These are phyloP conservation scores for Liriodendron chinense DNA, from an alignment of 164 flowering plant genomes.

Conservation along the genomic window DNA sequence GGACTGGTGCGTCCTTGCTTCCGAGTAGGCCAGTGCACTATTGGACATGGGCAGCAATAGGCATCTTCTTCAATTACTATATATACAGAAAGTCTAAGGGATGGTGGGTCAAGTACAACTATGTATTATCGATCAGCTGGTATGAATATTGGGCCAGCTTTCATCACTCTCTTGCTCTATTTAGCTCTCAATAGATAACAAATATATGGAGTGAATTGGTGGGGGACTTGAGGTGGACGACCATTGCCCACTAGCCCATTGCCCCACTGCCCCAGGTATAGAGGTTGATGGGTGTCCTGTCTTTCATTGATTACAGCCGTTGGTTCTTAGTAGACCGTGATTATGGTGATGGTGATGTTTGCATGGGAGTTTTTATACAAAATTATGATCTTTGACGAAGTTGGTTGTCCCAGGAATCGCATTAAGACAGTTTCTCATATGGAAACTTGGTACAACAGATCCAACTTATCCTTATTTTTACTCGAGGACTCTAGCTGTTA, in stretches of 20 bases:
- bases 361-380: too few species aligned
- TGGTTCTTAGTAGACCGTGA: too few species aligned
- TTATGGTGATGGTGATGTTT: too few species aligned
- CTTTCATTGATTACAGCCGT: background rate
- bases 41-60: slow-evolving; percentile 20
- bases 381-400: too few species aligned
- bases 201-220: slow-evolving; percentile 47
- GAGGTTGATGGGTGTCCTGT: slow-evolving; percentile 9
- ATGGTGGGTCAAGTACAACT: slow-evolving; percentile 35
- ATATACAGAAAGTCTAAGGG: slow-evolving; percentile 18
- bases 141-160: slow-evolving; percentile 28
- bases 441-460: too few species aligned
- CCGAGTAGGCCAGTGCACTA: slow-evolving; percentile 24
- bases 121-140: slow-evolving; percentile 32
- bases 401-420: too few species aligned
- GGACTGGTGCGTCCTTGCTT: slow-evolving; percentile 23
- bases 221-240: slow-evolving; percentile 48
- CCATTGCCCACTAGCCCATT: slow-evolving; percentile 54
- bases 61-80: slow-evolving; percentile 24
- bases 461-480: too few species aligned
- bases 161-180: slow-evolving; percentile 27
- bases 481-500: too few species aligned
- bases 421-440: too few species aligned
- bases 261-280: slow-evolving; percentile 61
- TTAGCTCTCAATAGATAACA: slow-evolving; percentile 37